phyloP scores from a whole-genome alignment of 2,329 filamentous ascomycete genomes.

The Monilinia fructigena region DNA sequence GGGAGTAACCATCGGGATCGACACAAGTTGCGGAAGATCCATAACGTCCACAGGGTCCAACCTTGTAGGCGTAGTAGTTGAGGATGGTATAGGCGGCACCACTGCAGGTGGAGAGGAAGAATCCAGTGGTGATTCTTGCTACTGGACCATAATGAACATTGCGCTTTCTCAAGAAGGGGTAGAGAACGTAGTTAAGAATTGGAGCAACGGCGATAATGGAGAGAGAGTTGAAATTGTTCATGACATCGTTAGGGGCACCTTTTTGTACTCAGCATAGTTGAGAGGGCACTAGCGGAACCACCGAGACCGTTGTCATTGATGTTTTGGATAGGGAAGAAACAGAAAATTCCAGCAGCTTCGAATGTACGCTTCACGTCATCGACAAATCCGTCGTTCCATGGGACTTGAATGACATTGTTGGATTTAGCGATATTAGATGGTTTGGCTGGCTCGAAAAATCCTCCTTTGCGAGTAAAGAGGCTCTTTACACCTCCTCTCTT shows the following conservation, averaged over 20 bases:
- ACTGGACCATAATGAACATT: conserved; percentile 69
- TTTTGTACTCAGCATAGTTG: conserved; percentile 63
- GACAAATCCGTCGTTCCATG: conserved; percentile 78
- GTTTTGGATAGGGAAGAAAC: conserved; percentile 49
- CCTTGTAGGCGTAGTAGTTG: conserved; percentile 63
- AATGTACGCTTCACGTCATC: conserved; percentile 72
- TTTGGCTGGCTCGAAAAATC: conserved; percentile 68
- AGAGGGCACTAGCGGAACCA: conserved; percentile 49
- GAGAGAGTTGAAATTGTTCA: conserved; percentile 74
- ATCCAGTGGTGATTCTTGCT: conserved; percentile 70
- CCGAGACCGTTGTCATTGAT: conserved; percentile 48
- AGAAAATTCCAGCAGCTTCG: conserved; percentile 67
- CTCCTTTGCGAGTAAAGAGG: conserved; percentile 47
- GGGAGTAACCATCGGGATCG: conserved; percentile 30
- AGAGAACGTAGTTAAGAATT: conserved; percentile 64
- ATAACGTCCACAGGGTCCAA: conserved; percentile 55
- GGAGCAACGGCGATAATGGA: conserved; percentile 73
- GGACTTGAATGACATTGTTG: conserved; percentile 66
- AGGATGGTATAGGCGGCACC: conserved; percentile 57
- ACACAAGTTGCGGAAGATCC: conserved; percentile 34
- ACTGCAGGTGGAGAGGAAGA: conserved; percentile 61
- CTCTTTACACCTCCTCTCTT: conserved; percentile 63
- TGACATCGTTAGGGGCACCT: conserved; percentile 74
- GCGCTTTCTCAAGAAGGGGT: conserved; percentile 63
- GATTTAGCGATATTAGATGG: conserved; percentile 59